These are phyloP conservation scores for Talaromyces ruber DNA, from an alignment of 495 filamentous ascomycete species.

Conservation along the genomic window DNA sequence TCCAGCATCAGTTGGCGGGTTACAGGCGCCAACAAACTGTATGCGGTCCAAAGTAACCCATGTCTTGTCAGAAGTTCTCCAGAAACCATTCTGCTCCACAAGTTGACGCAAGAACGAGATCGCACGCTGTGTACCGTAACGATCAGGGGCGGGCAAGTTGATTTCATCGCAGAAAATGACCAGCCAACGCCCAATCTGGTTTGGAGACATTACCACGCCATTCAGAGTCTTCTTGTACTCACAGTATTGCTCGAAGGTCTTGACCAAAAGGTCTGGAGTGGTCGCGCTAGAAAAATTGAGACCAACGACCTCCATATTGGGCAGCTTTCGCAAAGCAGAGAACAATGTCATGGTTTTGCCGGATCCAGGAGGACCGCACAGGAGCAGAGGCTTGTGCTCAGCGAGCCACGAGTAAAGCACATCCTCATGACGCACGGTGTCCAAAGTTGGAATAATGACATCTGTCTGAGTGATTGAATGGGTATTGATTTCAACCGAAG, in stretches of 20 bases:
- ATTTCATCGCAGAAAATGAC: constrained; percentile 99
- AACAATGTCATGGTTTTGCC: constrained; percentile 99
- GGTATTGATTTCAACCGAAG: constrained; percentile 90
- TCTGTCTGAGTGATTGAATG: constrained; percentile 96
- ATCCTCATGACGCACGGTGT: constrained; percentile 96
- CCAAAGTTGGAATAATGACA: constrained; percentile 92
- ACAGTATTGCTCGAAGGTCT: constrained; percentile 99
- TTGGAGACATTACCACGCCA: constrained; percentile 90
- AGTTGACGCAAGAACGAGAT: constrained; percentile 96
- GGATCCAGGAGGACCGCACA: constrained; percentile 95
- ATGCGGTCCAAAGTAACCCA: constrained; percentile 98
- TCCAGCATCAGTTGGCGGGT: constrained; percentile 96
- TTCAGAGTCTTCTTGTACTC: constrained; percentile 98
- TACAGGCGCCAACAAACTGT: constrained; percentile 98
- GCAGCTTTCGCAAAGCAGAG: constrained; percentile 88
- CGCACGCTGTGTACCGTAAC: constrained; percentile 92
- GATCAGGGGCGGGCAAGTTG: constrained; percentile 96
- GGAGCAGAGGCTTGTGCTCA: constrained; percentile 91
- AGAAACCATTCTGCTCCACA: constrained; percentile 98
- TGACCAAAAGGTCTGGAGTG: constrained; percentile 92
- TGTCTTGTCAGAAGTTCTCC: constrained; percentile 92
- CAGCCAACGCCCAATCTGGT: constrained; percentile 94
- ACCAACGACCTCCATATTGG: constrained; percentile 97
- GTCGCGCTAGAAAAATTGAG: constrained; percentile 99
- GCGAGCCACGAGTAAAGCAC: constrained; percentile 98